Evolutionary conservation across 192 early-diverging fungal species (phyloP).

Genomic region (Backusella tuberculispora): DNA sequence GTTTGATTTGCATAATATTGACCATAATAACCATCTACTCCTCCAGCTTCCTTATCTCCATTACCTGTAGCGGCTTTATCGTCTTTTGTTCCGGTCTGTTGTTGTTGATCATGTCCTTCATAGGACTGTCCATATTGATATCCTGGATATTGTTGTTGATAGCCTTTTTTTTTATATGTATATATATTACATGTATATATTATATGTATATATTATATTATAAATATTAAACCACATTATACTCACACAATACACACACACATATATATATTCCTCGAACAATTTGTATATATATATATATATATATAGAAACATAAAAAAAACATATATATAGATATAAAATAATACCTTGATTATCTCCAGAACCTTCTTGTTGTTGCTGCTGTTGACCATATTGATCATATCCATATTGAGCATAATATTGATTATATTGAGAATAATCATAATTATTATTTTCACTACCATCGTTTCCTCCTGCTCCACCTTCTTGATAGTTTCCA

Average conservation of each 20-base stretch:
- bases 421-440: constrained; percentile 35
- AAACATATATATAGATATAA: no score
- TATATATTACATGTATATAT: neutral
- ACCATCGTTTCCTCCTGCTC: neutral
- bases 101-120: neutral
- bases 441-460: constrained; percentile 20
- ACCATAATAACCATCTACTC: constrained; percentile 40
- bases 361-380: constrained; percentile 12
- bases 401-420: constrained; percentile 32
- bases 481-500: neutral
- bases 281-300: no score
- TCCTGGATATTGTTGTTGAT: constrained; percentile 8
- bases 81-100: neutral
- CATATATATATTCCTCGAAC: no score
- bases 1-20: constrained; percentile 45
- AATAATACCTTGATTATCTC: neutral
- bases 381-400: constrained; percentile 3
- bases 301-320: no score
- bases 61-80: neutral
- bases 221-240: no score
- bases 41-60: constrained; percentile 2
- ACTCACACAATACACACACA: no score
- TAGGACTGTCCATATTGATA: constrained; percentile 5
- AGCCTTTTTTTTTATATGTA: neutral
- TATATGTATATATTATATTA: no score